These are phyloP conservation scores for Xerocomellus dryophilus DNA, from an alignment of 768 basidiomycete genomes.

Conservation along the genomic window DNA sequence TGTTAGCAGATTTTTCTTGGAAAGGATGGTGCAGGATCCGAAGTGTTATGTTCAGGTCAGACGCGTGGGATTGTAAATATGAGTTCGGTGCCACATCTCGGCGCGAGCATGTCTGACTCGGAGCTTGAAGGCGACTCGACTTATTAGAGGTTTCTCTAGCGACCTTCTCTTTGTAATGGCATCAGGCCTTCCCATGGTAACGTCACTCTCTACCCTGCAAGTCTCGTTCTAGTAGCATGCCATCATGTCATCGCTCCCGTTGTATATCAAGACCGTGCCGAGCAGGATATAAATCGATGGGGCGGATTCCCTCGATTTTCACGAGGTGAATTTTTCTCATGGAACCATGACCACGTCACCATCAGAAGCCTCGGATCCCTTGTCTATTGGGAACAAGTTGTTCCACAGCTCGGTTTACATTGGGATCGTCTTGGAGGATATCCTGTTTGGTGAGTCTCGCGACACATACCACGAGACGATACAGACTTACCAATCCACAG, in stretches of 20 bases:
- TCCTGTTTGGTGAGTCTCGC: slow-evolving; percentile 23
- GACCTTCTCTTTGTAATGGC: no score
- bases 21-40: not conserved
- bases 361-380: not conserved
- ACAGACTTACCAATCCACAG: slow-evolving; percentile 3
- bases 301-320: not conserved
- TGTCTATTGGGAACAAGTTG: not conserved
- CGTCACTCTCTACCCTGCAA: no score
- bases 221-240: no score
- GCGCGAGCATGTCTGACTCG: no score
- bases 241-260: no score
- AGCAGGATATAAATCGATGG: slow-evolving; percentile 2
- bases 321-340: not conserved
- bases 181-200: no score
- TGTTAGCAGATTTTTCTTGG: not conserved
- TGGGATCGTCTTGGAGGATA: slow-evolving; percentile 16
- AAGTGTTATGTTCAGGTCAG: not conserved
- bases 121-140: not conserved
- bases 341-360: not conserved
- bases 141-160: no score
- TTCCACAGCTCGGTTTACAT: slow-evolving; percentile 17
- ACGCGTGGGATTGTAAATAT: not conserved
- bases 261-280: not conserved
- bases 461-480: not conserved
- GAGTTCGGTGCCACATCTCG: not conserved